Conservation (phyloP, 345 rosid genomes). For the Crucihimalaya himalaica region DNA sequence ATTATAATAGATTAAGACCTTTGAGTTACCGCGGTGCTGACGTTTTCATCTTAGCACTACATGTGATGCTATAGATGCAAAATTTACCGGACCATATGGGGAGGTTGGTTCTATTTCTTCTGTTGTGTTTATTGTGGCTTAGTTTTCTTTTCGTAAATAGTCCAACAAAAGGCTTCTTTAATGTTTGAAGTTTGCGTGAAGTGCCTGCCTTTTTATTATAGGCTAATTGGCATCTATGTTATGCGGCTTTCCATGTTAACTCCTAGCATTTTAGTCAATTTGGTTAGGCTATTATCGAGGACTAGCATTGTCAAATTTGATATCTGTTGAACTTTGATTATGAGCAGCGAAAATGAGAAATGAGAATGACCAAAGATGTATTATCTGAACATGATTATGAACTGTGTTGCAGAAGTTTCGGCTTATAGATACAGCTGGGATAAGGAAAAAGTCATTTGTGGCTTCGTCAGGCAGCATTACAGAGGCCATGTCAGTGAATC, state of each 20-base stretch:
- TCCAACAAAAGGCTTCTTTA: constrained; percentile 8
- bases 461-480: constrained; percentile 91
- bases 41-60: constrained; percentile 93
- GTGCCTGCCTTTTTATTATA: background rate
- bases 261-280: background rate
- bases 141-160: constrained; percentile 3
- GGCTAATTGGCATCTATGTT: constrained; percentile 6
- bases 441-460: constrained; percentile 85
- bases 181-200: background rate
- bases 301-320: constrained; percentile 4
- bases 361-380: background rate
- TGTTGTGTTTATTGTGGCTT: background rate
- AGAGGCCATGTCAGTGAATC: constrained; percentile 88
- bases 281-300: constrained; percentile 10
- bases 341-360: background rate
- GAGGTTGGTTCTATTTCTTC: constrained; percentile 53
- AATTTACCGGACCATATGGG: constrained; percentile 81
- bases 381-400: constrained; percentile 18
- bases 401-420: constrained; percentile 70
- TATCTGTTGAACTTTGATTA: constrained; percentile 4
- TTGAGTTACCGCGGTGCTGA: constrained; percentile 96
- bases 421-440: constrained; percentile 97
- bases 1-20: constrained; percentile 88
- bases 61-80: constrained; percentile 96
- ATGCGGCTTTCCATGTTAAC: constrained; percentile 16